Evolutionary conservation across 352 stramenopile species (phyloP).

Genomic region (Phytophthora europaea): DNA sequence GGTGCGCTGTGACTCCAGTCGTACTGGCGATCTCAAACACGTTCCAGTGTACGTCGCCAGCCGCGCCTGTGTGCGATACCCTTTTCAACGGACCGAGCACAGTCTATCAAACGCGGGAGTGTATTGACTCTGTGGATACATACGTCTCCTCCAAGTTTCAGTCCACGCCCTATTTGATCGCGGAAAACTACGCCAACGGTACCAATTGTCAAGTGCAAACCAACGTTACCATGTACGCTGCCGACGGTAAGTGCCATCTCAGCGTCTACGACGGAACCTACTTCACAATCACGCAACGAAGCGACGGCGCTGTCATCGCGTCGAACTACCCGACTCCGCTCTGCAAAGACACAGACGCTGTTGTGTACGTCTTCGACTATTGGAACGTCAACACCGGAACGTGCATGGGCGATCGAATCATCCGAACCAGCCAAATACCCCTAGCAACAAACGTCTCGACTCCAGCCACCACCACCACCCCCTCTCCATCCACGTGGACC

Average conservation of each 20-base stretch:
- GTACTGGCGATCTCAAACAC: not conserved
- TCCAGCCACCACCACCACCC: not conserved
- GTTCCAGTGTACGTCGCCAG: not conserved
- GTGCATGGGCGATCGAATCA: slow-evolving; percentile 1
- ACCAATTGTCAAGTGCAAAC: slow-evolving; percentile 19
- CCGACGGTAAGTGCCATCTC: slow-evolving; percentile 22
- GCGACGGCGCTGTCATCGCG: not conserved
- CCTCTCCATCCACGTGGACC: slow-evolving; percentile 5
- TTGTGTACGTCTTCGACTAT: slow-evolving; percentile 5
- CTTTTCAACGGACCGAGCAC: not conserved
- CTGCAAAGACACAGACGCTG: slow-evolving; percentile 11
- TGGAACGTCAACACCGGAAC: slow-evolving; percentile 19
- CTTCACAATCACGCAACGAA: slow-evolving; percentile 5
- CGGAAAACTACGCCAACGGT: slow-evolving; percentile 18
- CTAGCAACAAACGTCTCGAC: not conserved
- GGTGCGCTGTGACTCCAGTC: slow-evolving; percentile 6
- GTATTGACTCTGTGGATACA: not conserved
- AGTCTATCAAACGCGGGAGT: slow-evolving; percentile 16
- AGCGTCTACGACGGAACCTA: not conserved
- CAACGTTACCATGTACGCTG: slow-evolving; percentile 9
- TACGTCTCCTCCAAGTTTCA: slow-evolving; percentile 6
- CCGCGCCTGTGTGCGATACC: slow-evolving; percentile 3
- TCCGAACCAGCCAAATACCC: slow-evolving; percentile 8
- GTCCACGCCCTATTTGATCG: slow-evolving; percentile 9
- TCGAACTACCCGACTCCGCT: slow-evolving; percentile 8